A percentile compares a stretch with the other conserved stretches of the same genome.
phyloP scores from a whole-genome alignment of 768 basidiomycete genomes.

The Lactifluus volemus region DNA sequence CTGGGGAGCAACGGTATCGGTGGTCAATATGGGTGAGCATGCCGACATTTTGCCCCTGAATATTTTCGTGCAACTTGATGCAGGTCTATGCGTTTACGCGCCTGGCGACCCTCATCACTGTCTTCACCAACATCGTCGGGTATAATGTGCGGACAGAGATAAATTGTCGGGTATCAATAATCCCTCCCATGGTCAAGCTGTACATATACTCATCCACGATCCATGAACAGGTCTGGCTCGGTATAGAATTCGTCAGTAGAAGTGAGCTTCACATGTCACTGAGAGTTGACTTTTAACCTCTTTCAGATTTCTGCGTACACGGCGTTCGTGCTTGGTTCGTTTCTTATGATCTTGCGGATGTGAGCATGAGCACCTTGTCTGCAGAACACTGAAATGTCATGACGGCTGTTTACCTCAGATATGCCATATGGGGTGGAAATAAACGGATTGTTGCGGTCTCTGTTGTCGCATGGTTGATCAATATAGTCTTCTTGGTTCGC shows the following conservation, averaged over 20 bases:
- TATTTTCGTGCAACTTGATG: neutral
- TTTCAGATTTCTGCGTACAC: conserved; percentile 2
- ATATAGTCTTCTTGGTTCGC: conserved; percentile 10
- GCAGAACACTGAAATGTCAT: neutral
- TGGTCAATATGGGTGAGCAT: conserved; percentile 16
- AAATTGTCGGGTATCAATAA: conserved; percentile 2
- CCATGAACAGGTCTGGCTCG: conserved; percentile 1
- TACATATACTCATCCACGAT: neutral
- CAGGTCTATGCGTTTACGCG: conserved; percentile 5
- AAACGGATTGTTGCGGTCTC: neutral
- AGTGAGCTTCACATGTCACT: neutral
- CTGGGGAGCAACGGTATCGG: neutral
- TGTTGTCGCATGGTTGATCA: neutral
- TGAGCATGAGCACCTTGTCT: neutral
- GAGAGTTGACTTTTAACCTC: neutral
- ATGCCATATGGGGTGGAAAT: conserved; percentile 6
- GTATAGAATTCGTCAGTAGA: conserved; percentile 1
- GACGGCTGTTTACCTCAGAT: neutral
- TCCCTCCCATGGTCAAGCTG: neutral
- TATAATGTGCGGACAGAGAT: neutral
- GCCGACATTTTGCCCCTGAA: no score
- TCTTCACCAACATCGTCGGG: neutral
- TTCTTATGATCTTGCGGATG: conserved; percentile 11
- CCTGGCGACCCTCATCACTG: neutral
- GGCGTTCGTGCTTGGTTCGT: neutral